These are phyloP conservation scores for Immersiporthe knoxdaviesiana DNA, from an alignment of 2,329 filamentous ascomycete species.

Conservation along the genomic window DNA sequence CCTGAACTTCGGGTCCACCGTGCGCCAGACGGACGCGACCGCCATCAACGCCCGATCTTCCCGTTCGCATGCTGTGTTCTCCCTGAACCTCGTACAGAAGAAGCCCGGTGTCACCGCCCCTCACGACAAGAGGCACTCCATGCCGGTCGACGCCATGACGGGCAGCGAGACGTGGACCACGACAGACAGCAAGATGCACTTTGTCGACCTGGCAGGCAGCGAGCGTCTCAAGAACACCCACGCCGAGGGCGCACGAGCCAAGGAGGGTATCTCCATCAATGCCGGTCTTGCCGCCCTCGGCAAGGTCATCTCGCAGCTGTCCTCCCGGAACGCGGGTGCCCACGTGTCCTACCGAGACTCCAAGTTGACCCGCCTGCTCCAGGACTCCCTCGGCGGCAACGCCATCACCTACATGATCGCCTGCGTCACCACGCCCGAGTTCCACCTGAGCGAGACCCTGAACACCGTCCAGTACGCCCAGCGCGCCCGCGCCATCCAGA, in stretches of 20 bases:
- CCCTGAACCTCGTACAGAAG: conserved; percentile 87
- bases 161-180: conserved; percentile 74
- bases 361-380: conserved; percentile 89
- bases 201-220: conserved; percentile 95
- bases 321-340: conserved; percentile 81
- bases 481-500: conserved; percentile 93
- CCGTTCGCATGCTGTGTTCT: conserved; percentile 96
- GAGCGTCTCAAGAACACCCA: conserved; percentile 97
- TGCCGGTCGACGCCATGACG: conserved; percentile 80
- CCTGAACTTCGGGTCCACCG: conserved; percentile 88
- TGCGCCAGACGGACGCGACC: conserved; percentile 95
- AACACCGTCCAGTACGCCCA: conserved; percentile 98
- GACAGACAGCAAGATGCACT: conserved; percentile 97
- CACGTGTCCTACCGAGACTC: conserved; percentile 98
- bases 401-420: conserved; percentile 99
- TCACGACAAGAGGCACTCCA: conserved; percentile 83
- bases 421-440: conserved; percentile 94
- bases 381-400: conserved; percentile 95
- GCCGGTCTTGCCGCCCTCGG: conserved; percentile 91
- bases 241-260: conserved; percentile 90
- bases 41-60: conserved; percentile 98
- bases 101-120: conserved; percentile 61
- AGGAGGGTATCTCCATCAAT: conserved; percentile 98
- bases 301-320: conserved; percentile 98
- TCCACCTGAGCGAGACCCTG: conserved; percentile 94